Base-by-base conservation (phyloP, 2,329 filamentous ascomycete species). In the Biscogniauxia mediterranea region DNA sequence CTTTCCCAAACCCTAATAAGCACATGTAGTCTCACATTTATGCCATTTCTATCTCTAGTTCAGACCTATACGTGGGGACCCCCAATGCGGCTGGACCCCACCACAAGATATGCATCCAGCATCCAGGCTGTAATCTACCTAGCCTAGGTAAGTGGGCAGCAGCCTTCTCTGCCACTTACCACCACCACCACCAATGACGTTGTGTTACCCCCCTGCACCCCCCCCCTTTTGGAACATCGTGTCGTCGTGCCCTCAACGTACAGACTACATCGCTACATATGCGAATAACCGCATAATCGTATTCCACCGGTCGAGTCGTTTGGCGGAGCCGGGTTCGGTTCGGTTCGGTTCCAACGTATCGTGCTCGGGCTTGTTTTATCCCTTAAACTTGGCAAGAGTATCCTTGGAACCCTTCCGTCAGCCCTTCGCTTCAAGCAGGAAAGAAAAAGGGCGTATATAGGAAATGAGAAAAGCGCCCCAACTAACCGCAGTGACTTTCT, bases 401-500 rank as follows among this genome's bases (percentile, higher is more conserved):
- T 87, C 85, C 88, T 90, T 65, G 3, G 58, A 53, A 20, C 3
- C 3, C 26, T 23, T 8, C 25, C 63, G 42, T 57, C 38, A 60
- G 57, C 56, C 7, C 50, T 32, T 32, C 28, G 11, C 21, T 20
- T 56, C 15, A 25, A 15, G n/a, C 26, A 15, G 38, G 11, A 8
- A 55, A 26, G 20, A 42, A 42, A 42, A 8, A 32, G 3, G 11
- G 28, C 2, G 28, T 2, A 32, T 32, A 6, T 9, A 46, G 13
- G 13, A 46, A 46, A n/a, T n/a, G 2, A 46, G 7, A 46, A 46
- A 46, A 11, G 21, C 25, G 38, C 7, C 38, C 38, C 7, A 61
- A 76, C 85, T 63, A 78, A 92, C 90, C 75, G 89, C 86, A 2
- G 91, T 90, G 54, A 91, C 91, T 73, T 90, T 93, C 74, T 87